A percentile compares a stretch with the other conserved stretches of the same genome.
Conservation (phyloP, 495 filamentous ascomycete species). For the Sabuloglossum arenarium region DNA sequence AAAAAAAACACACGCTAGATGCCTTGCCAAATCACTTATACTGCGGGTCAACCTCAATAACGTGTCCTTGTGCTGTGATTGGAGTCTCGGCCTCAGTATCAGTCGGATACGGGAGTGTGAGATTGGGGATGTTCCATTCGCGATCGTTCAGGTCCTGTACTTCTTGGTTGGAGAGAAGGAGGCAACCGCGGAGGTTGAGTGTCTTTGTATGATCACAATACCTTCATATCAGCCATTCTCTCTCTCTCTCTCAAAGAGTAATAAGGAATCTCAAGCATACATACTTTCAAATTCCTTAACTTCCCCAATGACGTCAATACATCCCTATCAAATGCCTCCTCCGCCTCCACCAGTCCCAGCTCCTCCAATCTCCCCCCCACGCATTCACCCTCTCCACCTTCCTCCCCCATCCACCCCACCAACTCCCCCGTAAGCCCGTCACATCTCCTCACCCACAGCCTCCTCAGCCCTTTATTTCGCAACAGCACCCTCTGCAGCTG, state of each 20-base stretch:
- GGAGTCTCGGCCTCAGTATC: background rate
- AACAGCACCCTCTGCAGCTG: constrained; percentile 5
- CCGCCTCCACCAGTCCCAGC: background rate
- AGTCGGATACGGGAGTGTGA: constrained; percentile 1
- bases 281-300: background rate
- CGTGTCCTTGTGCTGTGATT: background rate
- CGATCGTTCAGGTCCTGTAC: constrained; percentile 4
- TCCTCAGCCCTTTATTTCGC: background rate
- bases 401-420: constrained; percentile 4
- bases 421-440: constrained; percentile 5
- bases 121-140: constrained; percentile 8
- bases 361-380: background rate
- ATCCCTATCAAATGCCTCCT: background rate
- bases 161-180: background rate
- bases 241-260: background rate
- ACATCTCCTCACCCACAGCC: constrained; percentile 10
- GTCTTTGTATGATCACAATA: background rate
- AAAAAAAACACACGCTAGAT: too few species aligned
- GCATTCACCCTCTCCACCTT: background rate
- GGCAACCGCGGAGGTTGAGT: constrained; percentile 7
- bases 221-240: too few species aligned
- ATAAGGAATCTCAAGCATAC: background rate
- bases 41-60: background rate
- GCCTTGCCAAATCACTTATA: too few species aligned
- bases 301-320: background rate